These are phyloP conservation scores for Aegilops speltoides DNA, from an alignment of 176 grass and related monocot genomes.

Conservation along the genomic window DNA sequence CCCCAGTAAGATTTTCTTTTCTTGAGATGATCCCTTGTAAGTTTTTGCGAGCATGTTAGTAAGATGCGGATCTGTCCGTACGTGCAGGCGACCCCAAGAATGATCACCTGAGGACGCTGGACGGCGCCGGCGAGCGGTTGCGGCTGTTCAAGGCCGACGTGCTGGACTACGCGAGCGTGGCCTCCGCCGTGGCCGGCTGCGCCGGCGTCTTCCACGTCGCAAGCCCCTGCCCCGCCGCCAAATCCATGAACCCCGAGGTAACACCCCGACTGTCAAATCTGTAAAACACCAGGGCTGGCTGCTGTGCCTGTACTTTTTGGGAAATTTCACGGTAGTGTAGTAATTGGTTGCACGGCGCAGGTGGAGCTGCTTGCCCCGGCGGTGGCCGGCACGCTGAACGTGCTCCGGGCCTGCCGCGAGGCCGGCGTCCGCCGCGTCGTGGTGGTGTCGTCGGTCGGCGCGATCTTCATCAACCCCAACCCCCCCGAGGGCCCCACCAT, in stretches of 20 bases:
- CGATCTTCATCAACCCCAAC: conserved; percentile 42
- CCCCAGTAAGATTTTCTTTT: conserved; percentile 36
- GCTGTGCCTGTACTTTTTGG: no score
- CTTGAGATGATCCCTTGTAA: no score
- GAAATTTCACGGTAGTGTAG: no score
- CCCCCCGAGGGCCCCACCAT: conserved; percentile 35
- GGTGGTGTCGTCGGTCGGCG: conserved; percentile 59
- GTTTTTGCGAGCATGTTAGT: no score
- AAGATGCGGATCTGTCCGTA: background rate
- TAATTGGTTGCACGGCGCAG: conserved; percentile 24
- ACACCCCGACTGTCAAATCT: background rate
- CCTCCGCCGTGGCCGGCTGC: conserved; percentile 52
- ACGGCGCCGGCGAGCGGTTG: conserved; percentile 49
- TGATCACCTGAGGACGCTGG: conserved; percentile 53
- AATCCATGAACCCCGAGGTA: background rate
- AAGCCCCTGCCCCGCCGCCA: background rate
- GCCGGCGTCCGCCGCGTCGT: conserved; percentile 57
- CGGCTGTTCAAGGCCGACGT: conserved; percentile 62
- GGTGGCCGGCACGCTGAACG: conserved; percentile 63
- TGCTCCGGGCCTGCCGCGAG: conserved; percentile 52
- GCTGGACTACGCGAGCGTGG: conserved; percentile 46
- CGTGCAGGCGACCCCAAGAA: conserved; percentile 61
- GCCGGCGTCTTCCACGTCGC: conserved; percentile 70
- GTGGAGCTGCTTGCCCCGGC: conserved; percentile 57
- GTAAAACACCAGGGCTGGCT: no score